Percentiles rank a stretch among this genome's conserved stretches.
phyloP scores from a whole-genome alignment of 306 rosid species.

The Medicago ruthenica region DNA sequence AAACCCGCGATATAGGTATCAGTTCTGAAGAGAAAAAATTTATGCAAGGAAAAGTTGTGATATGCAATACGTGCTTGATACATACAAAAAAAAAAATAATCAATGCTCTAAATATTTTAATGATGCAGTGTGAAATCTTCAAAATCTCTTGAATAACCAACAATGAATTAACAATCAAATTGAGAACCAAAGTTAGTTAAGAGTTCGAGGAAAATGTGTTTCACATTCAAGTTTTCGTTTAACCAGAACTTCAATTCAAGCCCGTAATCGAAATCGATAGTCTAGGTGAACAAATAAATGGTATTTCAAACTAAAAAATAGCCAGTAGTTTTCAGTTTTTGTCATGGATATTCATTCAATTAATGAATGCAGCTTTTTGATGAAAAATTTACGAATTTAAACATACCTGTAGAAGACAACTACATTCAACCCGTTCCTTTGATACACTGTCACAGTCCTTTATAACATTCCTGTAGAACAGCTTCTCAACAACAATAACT shows the following conservation, averaged over 20 bases:
- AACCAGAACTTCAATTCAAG: conserved; percentile 13
- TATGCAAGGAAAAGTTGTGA: neutral
- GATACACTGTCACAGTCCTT: conserved; percentile 60
- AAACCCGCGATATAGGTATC: conserved; percentile 13
- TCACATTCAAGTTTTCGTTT: neutral
- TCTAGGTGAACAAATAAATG: conserved; percentile 17
- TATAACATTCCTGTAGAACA: conserved; percentile 77
- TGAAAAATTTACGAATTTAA: conserved; percentile 7
- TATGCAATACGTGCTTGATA: conserved; percentile 27
- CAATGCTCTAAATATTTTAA: conserved; percentile 21
- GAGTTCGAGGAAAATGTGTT: conserved; percentile 12
- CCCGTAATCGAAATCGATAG: conserved; percentile 9
- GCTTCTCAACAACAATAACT: conserved; percentile 79
- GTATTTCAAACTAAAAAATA: conserved; percentile 22
- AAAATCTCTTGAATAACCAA: conserved; percentile 18
- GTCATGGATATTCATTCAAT: conserved; percentile 33
- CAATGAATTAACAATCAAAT: neutral
- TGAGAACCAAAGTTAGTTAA: neutral
- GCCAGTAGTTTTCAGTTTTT: conserved; percentile 10
- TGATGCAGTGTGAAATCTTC: conserved; percentile 15
- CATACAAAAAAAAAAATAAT: conserved; percentile 25
- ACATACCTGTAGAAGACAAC: conserved; percentile 81
- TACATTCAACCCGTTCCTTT: conserved; percentile 61
- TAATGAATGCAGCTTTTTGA: conserved; percentile 2
- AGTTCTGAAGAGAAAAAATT: conserved; percentile 1